phyloP scores from a whole-genome alignment of 2,329 filamentous ascomycete genomes.

The Sporothrix mexicana region DNA sequence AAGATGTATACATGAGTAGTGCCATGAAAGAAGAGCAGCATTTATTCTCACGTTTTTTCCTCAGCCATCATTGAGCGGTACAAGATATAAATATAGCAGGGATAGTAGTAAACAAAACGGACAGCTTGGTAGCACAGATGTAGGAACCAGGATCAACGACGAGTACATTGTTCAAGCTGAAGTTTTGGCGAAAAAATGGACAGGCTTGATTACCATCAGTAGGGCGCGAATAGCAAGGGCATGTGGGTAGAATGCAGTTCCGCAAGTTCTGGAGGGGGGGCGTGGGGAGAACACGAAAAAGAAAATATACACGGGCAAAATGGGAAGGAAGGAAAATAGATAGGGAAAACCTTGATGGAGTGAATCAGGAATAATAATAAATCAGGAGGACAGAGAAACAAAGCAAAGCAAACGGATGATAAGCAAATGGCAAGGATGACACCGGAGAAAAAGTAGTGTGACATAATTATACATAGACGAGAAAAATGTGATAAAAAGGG shows the following conservation, averaged over 20 bases:
- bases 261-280: too few relatives aligned
- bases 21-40: too few relatives aligned
- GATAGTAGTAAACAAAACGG: background rate
- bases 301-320: background rate
- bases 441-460: background rate
- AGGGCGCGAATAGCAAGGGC: too few relatives aligned
- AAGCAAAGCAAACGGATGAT: background rate
- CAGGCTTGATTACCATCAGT: too few relatives aligned
- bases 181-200: background rate
- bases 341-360: background rate
- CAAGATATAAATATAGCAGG: background rate
- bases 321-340: background rate
- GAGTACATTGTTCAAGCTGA: background rate
- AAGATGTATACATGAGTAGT: too few relatives aligned
- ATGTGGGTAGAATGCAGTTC: too few relatives aligned
- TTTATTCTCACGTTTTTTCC: too few relatives aligned
- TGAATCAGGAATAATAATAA: too few relatives aligned
- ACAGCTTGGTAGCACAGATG: conserved; percentile 3
- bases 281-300: background rate
- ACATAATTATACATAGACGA: background rate
- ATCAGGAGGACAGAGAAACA: too few relatives aligned
- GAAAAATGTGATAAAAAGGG: background rate
- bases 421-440: background rate
- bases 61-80: background rate
- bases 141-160: background rate